Conservation (phyloP, 805 yeast genomes). For the Groenewaldozyma salmanticensis region DNA sequence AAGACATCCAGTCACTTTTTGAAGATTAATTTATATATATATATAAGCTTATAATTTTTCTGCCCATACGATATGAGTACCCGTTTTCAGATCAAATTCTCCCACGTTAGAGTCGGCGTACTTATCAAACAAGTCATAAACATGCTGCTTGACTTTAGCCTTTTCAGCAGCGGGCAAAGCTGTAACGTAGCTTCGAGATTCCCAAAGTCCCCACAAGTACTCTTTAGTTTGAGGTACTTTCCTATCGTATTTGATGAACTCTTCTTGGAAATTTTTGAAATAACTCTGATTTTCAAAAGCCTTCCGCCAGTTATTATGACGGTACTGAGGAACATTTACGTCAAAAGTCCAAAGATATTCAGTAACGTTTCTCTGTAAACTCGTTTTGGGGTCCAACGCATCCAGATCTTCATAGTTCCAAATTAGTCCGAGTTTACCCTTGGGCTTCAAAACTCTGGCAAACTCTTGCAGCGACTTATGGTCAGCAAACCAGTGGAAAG, state of each 20-base stretch:
- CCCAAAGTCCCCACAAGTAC: conserved; percentile 41
- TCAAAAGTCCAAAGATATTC: conserved; percentile 32
- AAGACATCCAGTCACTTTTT: conserved; percentile 28
- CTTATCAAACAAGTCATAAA: conserved; percentile 25
- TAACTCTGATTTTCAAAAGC: conserved; percentile 26
- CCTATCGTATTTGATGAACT: conserved; percentile 19
- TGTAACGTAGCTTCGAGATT: conserved; percentile 46
- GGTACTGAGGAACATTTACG: conserved; percentile 45
- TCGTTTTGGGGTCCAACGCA: conserved; percentile 17
- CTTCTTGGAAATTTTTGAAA: conserved; percentile 27
- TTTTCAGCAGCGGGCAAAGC: conserved; percentile 32
- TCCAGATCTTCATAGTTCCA: conserved; percentile 46
- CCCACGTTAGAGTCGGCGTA: conserved; percentile 3
- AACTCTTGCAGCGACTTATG: conserved; percentile 38
- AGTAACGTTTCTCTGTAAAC: conserved; percentile 33
- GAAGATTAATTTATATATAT: conserved; percentile 13
- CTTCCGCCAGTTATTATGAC: conserved; percentile 38
- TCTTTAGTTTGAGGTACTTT: conserved; percentile 24
- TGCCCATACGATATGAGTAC: conserved; percentile 22
- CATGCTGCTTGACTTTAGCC: conserved; percentile 22
- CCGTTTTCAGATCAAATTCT: conserved; percentile 10
- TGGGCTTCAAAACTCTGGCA: conserved; percentile 39
- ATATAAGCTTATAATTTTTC: neutral
- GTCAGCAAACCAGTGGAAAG: conserved; percentile 61
- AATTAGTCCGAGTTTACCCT: conserved; percentile 43